phyloP scores from a whole-genome alignment of 2,329 filamentous ascomycete species.

The Chrysoporthe puriensis region DNA sequence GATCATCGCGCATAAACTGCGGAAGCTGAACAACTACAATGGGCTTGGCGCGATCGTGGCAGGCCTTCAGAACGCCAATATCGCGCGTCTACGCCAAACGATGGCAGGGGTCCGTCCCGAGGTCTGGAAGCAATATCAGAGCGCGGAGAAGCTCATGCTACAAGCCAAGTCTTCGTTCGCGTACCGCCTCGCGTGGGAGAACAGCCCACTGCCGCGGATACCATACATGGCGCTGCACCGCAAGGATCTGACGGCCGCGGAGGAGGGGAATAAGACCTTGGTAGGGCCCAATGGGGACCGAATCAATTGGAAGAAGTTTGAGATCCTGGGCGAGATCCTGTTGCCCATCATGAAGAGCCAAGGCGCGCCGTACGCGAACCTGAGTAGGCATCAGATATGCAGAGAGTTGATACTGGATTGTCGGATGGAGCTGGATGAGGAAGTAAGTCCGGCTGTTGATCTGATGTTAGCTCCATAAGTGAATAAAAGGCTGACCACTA shows the following conservation, averaged over 20 bases:
- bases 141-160: slow-evolving; percentile 89
- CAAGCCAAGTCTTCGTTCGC: slow-evolving; percentile 91
- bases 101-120: slow-evolving; percentile 72
- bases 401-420: slow-evolving; percentile 80
- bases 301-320: slow-evolving; percentile 98
- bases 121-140: slow-evolving; percentile 81
- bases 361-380: slow-evolving; percentile 76
- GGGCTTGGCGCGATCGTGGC: slow-evolving; percentile 91
- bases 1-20: slow-evolving; percentile 81
- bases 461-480: background rate
- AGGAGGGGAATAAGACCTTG: slow-evolving; percentile 90
- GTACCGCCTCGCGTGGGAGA: slow-evolving; percentile 97
- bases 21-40: slow-evolving; percentile 96
- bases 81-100: slow-evolving; percentile 83
- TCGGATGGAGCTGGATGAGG: slow-evolving; percentile 81
- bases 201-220: slow-evolving; percentile 85
- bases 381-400: slow-evolving; percentile 67
- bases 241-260: slow-evolving; percentile 86
- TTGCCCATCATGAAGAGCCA: slow-evolving; percentile 92
- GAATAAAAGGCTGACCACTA: slow-evolving; percentile 7
- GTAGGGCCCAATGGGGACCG: slow-evolving; percentile 72
- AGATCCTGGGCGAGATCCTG: slow-evolving; percentile 90
- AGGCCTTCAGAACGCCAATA: slow-evolving; percentile 84
- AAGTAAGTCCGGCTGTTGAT: slow-evolving; percentile 61
- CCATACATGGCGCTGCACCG: slow-evolving; percentile 91